phyloP scores from a whole-genome alignment of 768 basidiomycete genomes.

The Rhizopogon vinicolor region DNA sequence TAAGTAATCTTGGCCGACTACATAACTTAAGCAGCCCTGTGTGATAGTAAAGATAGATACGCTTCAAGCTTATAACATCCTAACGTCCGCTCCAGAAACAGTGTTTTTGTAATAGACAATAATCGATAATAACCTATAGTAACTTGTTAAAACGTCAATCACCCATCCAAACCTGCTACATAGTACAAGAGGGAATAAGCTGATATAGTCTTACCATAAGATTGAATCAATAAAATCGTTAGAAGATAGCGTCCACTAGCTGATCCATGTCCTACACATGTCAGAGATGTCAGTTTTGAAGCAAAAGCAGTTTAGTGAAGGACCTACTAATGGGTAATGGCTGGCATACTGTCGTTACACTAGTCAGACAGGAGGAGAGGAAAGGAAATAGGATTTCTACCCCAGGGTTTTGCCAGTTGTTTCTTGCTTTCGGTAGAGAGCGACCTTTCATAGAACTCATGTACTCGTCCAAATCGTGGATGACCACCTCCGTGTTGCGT shows the following conservation, averaged over 20 bases:
- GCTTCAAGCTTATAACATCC: too few species aligned
- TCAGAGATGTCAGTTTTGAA: not conserved
- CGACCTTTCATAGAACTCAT: not conserved
- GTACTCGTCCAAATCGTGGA: conserved; percentile 4
- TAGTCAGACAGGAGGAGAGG: not conserved
- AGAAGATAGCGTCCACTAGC: not conserved
- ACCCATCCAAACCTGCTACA: too few species aligned
- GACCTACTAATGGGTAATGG: conserved; percentile 7
- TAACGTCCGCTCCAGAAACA: too few species aligned
- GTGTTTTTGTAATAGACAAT: too few species aligned
- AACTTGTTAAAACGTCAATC: too few species aligned
- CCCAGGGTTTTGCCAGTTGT: not conserved
- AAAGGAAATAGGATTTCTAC: not conserved
- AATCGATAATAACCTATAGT: too few species aligned
- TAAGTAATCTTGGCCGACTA: too few species aligned
- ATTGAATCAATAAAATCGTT: not conserved
- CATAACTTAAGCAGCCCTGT: too few species aligned
- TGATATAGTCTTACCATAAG: too few species aligned
- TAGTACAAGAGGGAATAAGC: too few species aligned
- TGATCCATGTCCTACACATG: not conserved
- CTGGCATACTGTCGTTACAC: conserved; percentile 2
- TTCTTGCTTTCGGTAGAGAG: not conserved
- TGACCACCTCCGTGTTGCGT: conserved; percentile 9
- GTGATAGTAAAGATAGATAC: too few species aligned
- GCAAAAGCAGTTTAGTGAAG: not conserved